phyloP scores from a whole-genome alignment of 2,329 filamentous ascomycete genomes.

The Ophiostoma sp. region DNA sequence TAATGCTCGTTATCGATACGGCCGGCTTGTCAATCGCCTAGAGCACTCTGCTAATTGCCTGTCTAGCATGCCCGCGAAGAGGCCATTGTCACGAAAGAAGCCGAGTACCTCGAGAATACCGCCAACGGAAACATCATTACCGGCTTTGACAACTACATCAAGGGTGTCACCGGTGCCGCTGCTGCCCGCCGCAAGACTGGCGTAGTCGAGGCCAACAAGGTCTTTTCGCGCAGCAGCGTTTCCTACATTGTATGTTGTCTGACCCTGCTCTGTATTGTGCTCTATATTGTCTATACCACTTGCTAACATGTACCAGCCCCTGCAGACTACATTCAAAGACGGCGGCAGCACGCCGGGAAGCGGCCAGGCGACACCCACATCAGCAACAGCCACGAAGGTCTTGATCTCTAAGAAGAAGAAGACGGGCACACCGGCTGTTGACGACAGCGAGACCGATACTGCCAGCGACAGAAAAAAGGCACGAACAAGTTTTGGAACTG shows the following conservation, averaged over 20 bases:
- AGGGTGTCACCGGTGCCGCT: conserved; percentile 64
- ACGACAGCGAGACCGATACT: conserved; percentile 57
- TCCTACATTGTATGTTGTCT: conserved; percentile 47
- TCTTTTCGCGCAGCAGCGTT: conserved; percentile 64
- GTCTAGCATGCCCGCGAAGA: conserved; percentile 53
- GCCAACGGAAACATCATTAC: conserved; percentile 91
- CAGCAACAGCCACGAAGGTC: conserved; percentile 23
- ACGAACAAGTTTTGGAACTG: conserved; percentile 53
- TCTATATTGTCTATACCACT: not conserved
- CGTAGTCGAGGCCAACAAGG: conserved; percentile 63
- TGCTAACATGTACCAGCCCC: conserved; percentile 30
- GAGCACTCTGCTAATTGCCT: not conserved
- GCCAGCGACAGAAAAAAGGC: conserved; percentile 50
- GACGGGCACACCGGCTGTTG: conserved; percentile 24
- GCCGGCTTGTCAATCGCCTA: not conserved
- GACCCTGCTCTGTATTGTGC: not conserved
- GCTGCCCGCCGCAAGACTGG: conserved; percentile 60
- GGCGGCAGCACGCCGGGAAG: conserved; percentile 29
- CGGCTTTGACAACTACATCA: conserved; percentile 97
- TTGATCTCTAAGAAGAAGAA: conserved; percentile 15
- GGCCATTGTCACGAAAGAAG: conserved; percentile 75
- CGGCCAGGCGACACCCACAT: conserved; percentile 50
- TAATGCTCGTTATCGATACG: not conserved
- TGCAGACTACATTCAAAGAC: conserved; percentile 49
- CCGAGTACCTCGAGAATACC: conserved; percentile 84